These are phyloP conservation scores for Russula emetica DNA, from an alignment of 768 basidiomycete species.

Conservation along the genomic window DNA sequence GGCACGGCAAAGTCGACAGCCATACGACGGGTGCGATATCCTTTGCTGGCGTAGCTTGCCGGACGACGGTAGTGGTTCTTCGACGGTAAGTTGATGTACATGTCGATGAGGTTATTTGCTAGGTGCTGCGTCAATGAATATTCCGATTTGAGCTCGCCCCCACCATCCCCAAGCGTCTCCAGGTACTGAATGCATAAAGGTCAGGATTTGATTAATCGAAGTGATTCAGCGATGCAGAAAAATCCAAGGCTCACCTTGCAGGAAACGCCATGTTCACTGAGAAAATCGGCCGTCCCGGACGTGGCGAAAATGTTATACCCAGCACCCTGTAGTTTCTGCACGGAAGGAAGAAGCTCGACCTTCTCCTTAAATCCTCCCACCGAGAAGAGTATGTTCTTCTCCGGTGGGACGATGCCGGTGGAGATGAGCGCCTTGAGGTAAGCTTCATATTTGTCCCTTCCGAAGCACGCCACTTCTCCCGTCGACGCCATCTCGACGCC, in stretches of 20 bases:
- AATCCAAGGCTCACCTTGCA: conserved; percentile 64
- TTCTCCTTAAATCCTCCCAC: conserved; percentile 98
- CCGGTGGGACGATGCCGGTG: conserved; percentile 89
- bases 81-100: conserved; percentile 99
- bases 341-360: conserved; percentile 89
- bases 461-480: conserved; percentile 98
- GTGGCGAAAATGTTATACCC: conserved; percentile 98
- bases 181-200: conserved; percentile 55
- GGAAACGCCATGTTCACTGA: conserved; percentile 92
- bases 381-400: conserved; percentile 97
- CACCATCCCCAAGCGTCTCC: conserved; percentile 77
- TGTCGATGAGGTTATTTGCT: conserved; percentile 95
- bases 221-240: background rate
- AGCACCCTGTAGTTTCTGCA: conserved; percentile 88
- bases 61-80: conserved; percentile 97
- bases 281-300: conserved; percentile 94
- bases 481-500: conserved; percentile 99
- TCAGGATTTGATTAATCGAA: background rate
- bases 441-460: conserved; percentile 95
- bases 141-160: conserved; percentile 85
- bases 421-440: conserved; percentile 97
- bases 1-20: conserved; percentile 98
- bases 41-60: conserved; percentile 94
- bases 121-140: conserved; percentile 97
- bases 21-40: conserved; percentile 95